Evolutionary conservation across 1,284 basidiomycete species (phyloP), one percentile per base, ranked within the genome.

Genomic region (Pseudozyma sp.): DNA sequence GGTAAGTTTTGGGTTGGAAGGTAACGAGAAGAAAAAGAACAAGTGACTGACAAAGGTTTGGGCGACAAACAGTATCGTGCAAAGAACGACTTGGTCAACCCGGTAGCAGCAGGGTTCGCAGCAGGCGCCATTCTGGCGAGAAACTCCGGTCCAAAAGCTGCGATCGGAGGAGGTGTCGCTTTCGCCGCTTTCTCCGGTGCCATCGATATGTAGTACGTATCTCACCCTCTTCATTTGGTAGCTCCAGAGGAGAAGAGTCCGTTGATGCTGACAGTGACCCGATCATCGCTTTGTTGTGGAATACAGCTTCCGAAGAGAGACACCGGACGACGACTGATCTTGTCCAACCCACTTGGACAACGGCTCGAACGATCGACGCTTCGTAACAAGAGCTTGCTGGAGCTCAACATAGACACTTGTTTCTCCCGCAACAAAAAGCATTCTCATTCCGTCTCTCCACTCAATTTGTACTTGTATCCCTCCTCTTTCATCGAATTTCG

Each of bases 1-100:
- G 68, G 95, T 94, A 85, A 86, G 94, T 70, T 24, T 42, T 13
- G 35, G 5, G 17, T 34, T 43, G 29, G 11, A 4, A 29, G 14
- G 9, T 17, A 34, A 45, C 33, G 30, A 34, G 17, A 44, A 11
- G 31, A 5, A 11, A 16, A 35, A 31, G 34, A 44, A n/a, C 13
- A 35, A 39, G 35, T 10, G 14, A 14, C 29, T 49, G 46, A 48
- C 33, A 17, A 31, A n/a, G 11, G 1, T 44, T 29, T 42, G n/a
- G 14, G 16, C n/a, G 19, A 33, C 2, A 30, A 35, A 45, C 64
- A 81, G 79, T 84, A 79, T 56, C 70, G 82, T 13, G 82, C 81
- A 29, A 82, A 81, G 51, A 83, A 83, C 72, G 82, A 84, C 50
- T 65, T 83, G 7, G 54, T 57, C 42, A 84, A 84, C 39, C 79